Evolutionary conservation across 495 filamentous ascomycete species (phyloP).

Genomic region (Amniculicola lignicola): DNA sequence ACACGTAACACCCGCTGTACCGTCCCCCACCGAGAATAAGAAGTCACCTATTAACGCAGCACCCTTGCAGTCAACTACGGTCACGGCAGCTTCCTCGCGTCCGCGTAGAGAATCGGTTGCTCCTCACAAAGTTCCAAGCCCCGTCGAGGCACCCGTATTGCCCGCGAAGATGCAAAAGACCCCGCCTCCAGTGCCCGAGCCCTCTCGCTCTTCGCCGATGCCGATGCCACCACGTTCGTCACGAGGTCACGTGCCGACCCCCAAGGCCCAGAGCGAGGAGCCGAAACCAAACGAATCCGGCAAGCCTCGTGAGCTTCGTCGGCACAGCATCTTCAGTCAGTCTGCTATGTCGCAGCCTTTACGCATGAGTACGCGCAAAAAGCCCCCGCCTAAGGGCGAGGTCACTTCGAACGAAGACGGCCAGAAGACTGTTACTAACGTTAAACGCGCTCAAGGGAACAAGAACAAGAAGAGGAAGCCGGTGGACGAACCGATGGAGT

Average conservation of each 20-base stretch:
- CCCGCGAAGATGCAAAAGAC: slow-evolving; percentile 12
- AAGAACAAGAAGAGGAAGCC: slow-evolving; percentile 54
- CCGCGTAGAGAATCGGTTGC: slow-evolving; percentile 26
- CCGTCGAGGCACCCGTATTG: background rate
- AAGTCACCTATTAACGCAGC: background rate
- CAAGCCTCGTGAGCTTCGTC: slow-evolving; percentile 36
- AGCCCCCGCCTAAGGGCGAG: slow-evolving; percentile 33
- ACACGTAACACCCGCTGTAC: slow-evolving; percentile 15
- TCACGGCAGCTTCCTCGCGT: slow-evolving; percentile 31
- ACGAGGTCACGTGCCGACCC: slow-evolving; percentile 23
- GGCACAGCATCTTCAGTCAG: slow-evolving; percentile 39
- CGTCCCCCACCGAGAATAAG: slow-evolving; percentile 16
- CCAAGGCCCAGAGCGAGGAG: slow-evolving; percentile 42
- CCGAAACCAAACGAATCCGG: slow-evolving; percentile 32
- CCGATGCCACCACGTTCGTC: slow-evolving; percentile 22
- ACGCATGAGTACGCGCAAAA: slow-evolving; percentile 27
- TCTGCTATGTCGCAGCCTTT: slow-evolving; percentile 14
- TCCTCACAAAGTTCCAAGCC: slow-evolving; percentile 9
- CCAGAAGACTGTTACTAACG: slow-evolving; percentile 66
- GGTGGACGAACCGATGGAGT: slow-evolving; percentile 42
- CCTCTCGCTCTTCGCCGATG: background rate
- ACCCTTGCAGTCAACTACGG: slow-evolving; percentile 1
- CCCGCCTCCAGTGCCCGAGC: slow-evolving; percentile 16
- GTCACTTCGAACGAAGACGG: slow-evolving; percentile 63
- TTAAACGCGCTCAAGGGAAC: slow-evolving; percentile 75